Base-by-base conservation (phyloP, 2,329 filamentous ascomycete genomes). In the Penicillium aurantiogriseum region DNA sequence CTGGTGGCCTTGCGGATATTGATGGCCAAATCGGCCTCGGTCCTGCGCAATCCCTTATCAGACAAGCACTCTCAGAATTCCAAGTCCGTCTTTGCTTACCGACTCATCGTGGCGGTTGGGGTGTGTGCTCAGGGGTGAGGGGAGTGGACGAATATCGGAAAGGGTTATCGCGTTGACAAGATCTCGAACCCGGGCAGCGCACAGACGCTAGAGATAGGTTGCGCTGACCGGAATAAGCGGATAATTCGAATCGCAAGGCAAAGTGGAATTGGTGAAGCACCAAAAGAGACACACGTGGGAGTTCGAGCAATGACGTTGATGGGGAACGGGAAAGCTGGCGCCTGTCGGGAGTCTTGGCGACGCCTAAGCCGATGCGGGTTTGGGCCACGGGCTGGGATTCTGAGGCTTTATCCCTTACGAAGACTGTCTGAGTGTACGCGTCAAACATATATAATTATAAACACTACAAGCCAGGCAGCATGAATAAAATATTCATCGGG, bases 1-100 rank as follows among this genome's bases (percentile, higher is more conserved):
- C 82, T 86, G 17, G 85, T 88, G 36, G 85, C 85, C 76, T 88
- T 88, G 69, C 83, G 83, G 72, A 88, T 87, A 74, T 87, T 85
- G 70, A 85, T 83, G 69, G 83, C 80, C 63, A 88, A 79, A 71
- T 88, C 85, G 46, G 83, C 79, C 74, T 88, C 85, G 67, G 85
- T 83, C 72, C 82, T 83, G 58, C 53, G 61, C 45, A 45, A 58
- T 61, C 44, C 43, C 3, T 17, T 47, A 31, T 56, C 35, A 56
- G 54, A 53, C 27, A 33, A 19, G 9, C 17, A 33, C 13, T n/a
- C 35, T 25, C 35, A 11, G 35, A 15, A 36, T 43, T 23, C 25
- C 33, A 29, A 23, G 31, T 51, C 29, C 25, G 44, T 61, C 29
- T 48, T 46, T 38, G 55, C 78, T 69, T 76, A 85, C 83, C 84